phyloP scores from a whole-genome alignment of 345 rosid species.

The Pugionium dolabratum region DNA sequence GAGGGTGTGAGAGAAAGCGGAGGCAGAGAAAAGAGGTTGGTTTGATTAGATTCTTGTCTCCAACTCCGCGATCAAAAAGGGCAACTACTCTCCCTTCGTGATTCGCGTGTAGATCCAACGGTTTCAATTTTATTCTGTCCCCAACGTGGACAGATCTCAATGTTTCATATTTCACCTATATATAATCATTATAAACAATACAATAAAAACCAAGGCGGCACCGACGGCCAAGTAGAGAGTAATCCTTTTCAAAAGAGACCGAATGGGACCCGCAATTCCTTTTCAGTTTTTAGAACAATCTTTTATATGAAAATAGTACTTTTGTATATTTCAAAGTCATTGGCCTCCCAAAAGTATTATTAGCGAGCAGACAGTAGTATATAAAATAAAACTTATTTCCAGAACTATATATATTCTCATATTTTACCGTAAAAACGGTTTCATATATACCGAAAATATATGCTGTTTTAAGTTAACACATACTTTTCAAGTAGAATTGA shows the following conservation, averaged over 20 bases:
- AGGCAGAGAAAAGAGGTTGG: conserved; percentile 29
- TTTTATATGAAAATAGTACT: neutral
- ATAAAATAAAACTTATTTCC: neutral
- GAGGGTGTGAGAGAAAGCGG: conserved; percentile 28
- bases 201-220: conserved; percentile 43
- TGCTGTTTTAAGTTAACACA: no score
- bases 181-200: neutral
- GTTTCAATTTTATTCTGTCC: conserved; percentile 18
- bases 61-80: conserved; percentile 32
- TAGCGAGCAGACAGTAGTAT: neutral
- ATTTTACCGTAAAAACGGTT: no score
- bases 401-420: neutral
- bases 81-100: conserved; percentile 40
- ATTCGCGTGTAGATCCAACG: conserved; percentile 42
- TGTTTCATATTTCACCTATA: neutral
- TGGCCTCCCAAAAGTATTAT: conserved; percentile 9
- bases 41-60: conserved; percentile 39
- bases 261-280: conserved; percentile 39
- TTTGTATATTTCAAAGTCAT: conserved; percentile 5
- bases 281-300: no score
- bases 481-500: no score
- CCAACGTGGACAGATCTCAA: conserved; percentile 13
- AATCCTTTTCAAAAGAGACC: conserved; percentile 28
- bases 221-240: conserved; percentile 52
- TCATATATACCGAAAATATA: no score